Evolutionary conservation across 2,329 filamentous ascomycete species (phyloP).

Genomic region (Aspergillus melleus): DNA sequence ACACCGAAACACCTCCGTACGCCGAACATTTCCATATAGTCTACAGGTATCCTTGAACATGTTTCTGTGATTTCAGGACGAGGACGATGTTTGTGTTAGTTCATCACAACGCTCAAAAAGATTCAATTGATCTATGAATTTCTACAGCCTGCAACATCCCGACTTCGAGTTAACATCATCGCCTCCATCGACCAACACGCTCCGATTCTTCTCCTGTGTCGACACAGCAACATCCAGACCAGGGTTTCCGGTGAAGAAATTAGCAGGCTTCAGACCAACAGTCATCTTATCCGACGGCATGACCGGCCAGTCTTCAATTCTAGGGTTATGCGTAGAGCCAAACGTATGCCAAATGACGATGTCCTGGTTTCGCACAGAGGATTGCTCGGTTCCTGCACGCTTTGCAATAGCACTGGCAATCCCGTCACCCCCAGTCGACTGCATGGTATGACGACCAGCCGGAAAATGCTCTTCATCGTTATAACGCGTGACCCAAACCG

Average conservation of each 20-base stretch:
- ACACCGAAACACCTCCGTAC: too few relatives aligned
- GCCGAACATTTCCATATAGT: too few relatives aligned
- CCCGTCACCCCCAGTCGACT: slow-evolving; percentile 34
- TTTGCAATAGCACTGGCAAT: slow-evolving; percentile 20
- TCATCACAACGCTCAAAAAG: too few relatives aligned
- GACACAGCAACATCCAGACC: slow-evolving; percentile 12
- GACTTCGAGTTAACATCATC: neutral
- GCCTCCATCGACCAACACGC: slow-evolving; percentile 1
- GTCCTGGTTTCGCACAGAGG: slow-evolving; percentile 30
- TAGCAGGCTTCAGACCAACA: slow-evolving; percentile 10
- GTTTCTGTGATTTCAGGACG: too few relatives aligned
- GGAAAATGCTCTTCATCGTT: slow-evolving; percentile 51
- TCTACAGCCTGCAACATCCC: too few relatives aligned
- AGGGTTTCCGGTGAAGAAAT: slow-evolving; percentile 14
- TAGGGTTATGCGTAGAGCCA: neutral
- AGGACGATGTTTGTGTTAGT: too few relatives aligned
- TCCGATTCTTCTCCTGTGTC: slow-evolving; percentile 8
- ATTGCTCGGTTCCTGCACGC: slow-evolving; percentile 23
- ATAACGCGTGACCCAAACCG: slow-evolving; percentile 55
- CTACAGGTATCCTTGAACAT: too few relatives aligned
- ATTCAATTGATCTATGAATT: too few relatives aligned
- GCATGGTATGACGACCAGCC: slow-evolving; percentile 54
- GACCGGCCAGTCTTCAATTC: neutral
- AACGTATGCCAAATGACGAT: slow-evolving; percentile 27
- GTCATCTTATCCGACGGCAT: slow-evolving; percentile 31